These are phyloP conservation scores for Coemansia sp. DNA, from an alignment of 192 early-diverging fungal genomes.

Conservation along the genomic window DNA sequence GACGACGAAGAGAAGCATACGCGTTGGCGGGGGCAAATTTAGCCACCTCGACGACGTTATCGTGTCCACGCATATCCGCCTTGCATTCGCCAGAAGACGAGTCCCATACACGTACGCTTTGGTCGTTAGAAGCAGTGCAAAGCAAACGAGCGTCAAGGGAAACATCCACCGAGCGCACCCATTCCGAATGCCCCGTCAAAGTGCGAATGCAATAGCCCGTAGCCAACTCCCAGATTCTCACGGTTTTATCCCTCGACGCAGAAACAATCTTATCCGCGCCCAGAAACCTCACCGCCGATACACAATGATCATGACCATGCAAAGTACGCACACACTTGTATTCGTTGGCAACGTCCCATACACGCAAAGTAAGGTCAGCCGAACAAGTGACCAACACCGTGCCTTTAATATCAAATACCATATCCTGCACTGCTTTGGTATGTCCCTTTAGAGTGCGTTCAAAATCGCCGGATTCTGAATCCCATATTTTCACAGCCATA, in stretches of 20 bases:
- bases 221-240: slow-evolving; percentile 87
- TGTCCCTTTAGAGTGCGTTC: slow-evolving; percentile 94
- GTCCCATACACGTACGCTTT: slow-evolving; percentile 89
- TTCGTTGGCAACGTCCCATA: slow-evolving; percentile 89
- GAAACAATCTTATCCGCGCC: slow-evolving; percentile 80
- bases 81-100: slow-evolving; percentile 69
- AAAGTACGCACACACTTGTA: slow-evolving; percentile 84
- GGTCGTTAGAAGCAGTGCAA: slow-evolving; percentile 82
- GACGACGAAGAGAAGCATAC: slow-evolving; percentile 67
- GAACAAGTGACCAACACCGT: slow-evolving; percentile 86
- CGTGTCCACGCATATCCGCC: slow-evolving; percentile 84
- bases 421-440: slow-evolving; percentile 91
- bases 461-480: slow-evolving; percentile 90
- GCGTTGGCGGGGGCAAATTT: slow-evolving; percentile 76
- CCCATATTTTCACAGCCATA: slow-evolving; percentile 90
- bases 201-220: slow-evolving; percentile 82
- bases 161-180: slow-evolving; percentile 78
- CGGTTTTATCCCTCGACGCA: slow-evolving; percentile 87
- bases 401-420: slow-evolving; percentile 84
- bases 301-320: slow-evolving; percentile 91
- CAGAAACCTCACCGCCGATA: slow-evolving; percentile 83
- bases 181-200: slow-evolving; percentile 78
- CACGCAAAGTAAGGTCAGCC: slow-evolving; percentile 85
- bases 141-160: slow-evolving; percentile 73
- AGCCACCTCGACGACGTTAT: slow-evolving; percentile 93